Conservation (phyloP, 2,329 filamentous ascomycete species). For the Paraphaeosphaeria minitans region DNA sequence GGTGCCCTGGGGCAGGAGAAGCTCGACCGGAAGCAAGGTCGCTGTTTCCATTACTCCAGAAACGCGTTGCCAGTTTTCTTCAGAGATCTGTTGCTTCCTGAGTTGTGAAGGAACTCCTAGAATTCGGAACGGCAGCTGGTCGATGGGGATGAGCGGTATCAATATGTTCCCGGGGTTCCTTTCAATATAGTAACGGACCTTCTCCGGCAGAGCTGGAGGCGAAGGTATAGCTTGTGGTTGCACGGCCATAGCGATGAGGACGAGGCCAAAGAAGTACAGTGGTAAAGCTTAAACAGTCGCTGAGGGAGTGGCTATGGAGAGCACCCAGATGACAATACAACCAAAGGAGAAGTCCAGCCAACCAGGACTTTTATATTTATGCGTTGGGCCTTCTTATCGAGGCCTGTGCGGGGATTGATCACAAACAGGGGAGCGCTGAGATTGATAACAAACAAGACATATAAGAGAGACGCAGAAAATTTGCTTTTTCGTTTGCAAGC, state of each 20-base stretch:
- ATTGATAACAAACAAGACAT: neutral
- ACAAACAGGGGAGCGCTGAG: neutral
- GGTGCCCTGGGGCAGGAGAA: neutral
- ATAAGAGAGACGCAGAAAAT: neutral
- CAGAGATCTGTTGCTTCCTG: constrained; percentile 29
- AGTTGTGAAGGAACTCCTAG: constrained; percentile 45
- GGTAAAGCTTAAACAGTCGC: neutral
- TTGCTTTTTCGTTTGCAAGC: neutral
- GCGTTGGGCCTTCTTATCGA: neutral
- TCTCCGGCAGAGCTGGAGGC: constrained; percentile 16
- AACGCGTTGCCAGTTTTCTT: constrained; percentile 33
- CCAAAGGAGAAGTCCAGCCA: neutral
- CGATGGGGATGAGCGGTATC: constrained; percentile 50
- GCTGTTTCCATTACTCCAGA: constrained; percentile 21
- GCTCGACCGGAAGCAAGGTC: constrained; percentile 7
- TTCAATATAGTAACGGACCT: constrained; percentile 46
- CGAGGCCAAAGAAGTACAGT: neutral
- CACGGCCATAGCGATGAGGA: constrained; percentile 16
- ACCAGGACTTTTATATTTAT: neutral
- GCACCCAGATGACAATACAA: neutral
- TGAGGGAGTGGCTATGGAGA: neutral
- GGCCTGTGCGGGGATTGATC: neutral
- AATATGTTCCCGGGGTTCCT: constrained; percentile 39
- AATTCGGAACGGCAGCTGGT: constrained; percentile 51
- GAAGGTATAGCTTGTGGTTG: neutral